These are phyloP conservation scores for Neospora caninum DNA, from an alignment of 169 alveolate genomes.

Conservation along the genomic window DNA sequence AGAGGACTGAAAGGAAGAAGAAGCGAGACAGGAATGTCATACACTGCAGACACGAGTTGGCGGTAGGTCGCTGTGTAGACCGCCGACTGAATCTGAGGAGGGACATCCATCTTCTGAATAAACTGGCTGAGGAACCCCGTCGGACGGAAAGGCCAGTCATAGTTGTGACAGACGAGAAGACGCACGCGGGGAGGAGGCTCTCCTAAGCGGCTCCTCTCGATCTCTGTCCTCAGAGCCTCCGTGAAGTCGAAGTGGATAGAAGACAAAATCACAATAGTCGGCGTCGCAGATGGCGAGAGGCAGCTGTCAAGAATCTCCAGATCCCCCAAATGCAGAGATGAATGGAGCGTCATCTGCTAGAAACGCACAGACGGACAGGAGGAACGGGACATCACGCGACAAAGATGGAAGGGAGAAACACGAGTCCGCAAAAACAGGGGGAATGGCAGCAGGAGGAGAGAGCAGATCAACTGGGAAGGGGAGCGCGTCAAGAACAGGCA, in stretches of 20 bases:
- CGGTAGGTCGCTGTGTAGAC: conserved; percentile 20
- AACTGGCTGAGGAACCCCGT: conserved; percentile 25
- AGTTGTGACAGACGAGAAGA: conserved; percentile 18
- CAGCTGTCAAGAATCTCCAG: background rate
- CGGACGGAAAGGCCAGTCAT: conserved; percentile 25
- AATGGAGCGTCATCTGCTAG: background rate
- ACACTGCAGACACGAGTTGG: conserved; percentile 4
- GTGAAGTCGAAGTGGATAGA: conserved; percentile 28
- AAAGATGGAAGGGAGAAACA: too few relatives aligned
- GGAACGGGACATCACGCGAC: too few relatives aligned
- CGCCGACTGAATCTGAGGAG: conserved; percentile 29
- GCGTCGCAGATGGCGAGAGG: background rate
- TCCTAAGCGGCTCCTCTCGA: conserved; percentile 7
- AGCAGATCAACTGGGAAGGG: too few relatives aligned
- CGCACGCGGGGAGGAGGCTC: conserved; percentile 12
- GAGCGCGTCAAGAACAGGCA: too few relatives aligned
- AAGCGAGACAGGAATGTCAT: background rate
- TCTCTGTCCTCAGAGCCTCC: conserved; percentile 9
- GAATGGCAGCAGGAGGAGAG: too few relatives aligned
- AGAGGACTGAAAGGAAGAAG: background rate
- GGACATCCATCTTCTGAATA: conserved; percentile 16
- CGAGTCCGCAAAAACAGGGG: too few relatives aligned
- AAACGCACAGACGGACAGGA: background rate
- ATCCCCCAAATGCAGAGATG: background rate
- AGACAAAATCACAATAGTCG: background rate